Conservation (phyloP, 1,284 basidiomycete species). For the Marasmius fiardii region DNA sequence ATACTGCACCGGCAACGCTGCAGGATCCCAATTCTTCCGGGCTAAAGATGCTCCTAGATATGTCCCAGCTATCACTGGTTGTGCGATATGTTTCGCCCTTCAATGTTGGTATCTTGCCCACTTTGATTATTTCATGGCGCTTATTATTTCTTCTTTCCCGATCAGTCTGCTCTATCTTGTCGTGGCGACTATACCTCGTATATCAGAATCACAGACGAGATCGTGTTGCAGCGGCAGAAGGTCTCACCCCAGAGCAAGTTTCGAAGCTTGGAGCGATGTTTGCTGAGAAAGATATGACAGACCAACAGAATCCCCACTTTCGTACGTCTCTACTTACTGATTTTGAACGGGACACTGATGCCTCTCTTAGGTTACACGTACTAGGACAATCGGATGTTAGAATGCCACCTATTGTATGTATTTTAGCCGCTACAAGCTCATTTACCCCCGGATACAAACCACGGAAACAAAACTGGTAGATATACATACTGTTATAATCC, state of each 20-base stretch:
- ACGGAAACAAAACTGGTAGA: too few species aligned
- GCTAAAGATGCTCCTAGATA: conserved; percentile 15
- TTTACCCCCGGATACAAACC: too few species aligned
- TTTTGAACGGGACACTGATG: too few species aligned
- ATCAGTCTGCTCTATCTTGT: conserved; percentile 9
- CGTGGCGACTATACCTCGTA: conserved; percentile 11
- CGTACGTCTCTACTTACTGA: conserved; percentile 4
- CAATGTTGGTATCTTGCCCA: conserved; percentile 9
- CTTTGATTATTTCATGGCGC: not conserved
- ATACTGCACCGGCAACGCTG: conserved; percentile 15
- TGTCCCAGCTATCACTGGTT: conserved; percentile 14
- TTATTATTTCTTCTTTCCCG: not conserved
- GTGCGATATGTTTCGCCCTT: conserved; percentile 13
- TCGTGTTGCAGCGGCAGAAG: conserved; percentile 9
- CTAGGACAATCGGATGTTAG: too few species aligned
- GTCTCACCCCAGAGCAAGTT: conserved; percentile 10
- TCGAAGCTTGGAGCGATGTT: conserved; percentile 13
- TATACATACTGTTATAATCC: too few species aligned
- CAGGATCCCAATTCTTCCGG: conserved; percentile 15
- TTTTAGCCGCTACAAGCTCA: too few species aligned
- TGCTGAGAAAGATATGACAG: conserved; percentile 15
- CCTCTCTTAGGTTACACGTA: not conserved
- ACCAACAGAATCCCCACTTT: conserved; percentile 15
- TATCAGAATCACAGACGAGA: conserved; percentile 12
- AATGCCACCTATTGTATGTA: too few species aligned